Evolutionary conservation across 768 basidiomycete species (phyloP).

Genomic region (Kwoniella heveanensis): DNA sequence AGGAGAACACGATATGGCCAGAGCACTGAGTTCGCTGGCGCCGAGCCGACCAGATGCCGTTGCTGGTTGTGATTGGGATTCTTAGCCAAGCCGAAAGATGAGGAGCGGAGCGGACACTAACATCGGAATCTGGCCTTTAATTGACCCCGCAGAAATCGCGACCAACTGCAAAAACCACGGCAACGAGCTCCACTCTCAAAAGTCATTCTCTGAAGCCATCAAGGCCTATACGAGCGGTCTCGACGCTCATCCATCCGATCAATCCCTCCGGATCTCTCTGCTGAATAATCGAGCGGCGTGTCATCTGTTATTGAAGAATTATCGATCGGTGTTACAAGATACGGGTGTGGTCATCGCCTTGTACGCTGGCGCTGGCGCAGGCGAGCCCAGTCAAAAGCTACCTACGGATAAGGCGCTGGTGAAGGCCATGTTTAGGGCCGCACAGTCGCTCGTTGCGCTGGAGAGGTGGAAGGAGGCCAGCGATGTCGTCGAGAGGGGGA

Average conservation of each 20-base stretch:
- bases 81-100: no score
- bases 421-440: constrained; percentile 87
- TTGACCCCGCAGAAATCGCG: constrained; percentile 74
- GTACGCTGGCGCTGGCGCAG: constrained; percentile 24
- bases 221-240: constrained; percentile 89
- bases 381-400: no score
- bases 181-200: constrained; percentile 88
- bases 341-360: constrained; percentile 42
- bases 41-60: no score
- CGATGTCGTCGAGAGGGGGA: constrained; percentile 71
- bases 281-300: constrained; percentile 90
- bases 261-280: constrained; percentile 61
- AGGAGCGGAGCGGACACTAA: no score
- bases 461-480: constrained; percentile 76
- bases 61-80: no score
- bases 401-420: constrained; percentile 56
- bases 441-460: constrained; percentile 71
- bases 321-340: constrained; percentile 80
- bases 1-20: no score
- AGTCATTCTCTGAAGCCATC: constrained; percentile 80
- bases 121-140: no score
- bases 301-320: constrained; percentile 87
- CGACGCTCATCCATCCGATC: constrained; percentile 76
- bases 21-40: no score
- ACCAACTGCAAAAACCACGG: constrained; percentile 93